Evolutionary conservation across 2,329 filamentous ascomycete genomes (phyloP), one percentile per base, ranked within the genome.

Genomic region (Chrysoporthe puriensis): DNA sequence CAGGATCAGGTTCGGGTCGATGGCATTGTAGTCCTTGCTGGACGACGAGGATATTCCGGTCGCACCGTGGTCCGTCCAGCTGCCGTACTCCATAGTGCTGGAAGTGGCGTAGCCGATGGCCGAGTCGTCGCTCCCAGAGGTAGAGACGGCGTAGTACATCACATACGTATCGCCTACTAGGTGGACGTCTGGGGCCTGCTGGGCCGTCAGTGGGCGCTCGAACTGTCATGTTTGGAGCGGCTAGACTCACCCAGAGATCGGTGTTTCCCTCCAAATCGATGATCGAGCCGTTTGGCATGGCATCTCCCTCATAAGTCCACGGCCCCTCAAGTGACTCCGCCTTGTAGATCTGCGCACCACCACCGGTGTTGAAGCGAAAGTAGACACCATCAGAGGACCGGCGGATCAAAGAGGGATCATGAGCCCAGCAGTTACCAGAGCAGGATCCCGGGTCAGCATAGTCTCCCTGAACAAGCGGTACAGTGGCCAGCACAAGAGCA

Each of bases 141-240:
- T 80, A 32, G 84, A 88, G 18, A 90, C 87, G 1, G 85, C 81
- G 77, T 91, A 90, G 82, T 89, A 91, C n/a, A 92, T 83, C 72
- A 90, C 84, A 78, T 90, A 91, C 0, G 81, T 79, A 63, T 78
- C 79, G 68, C 84, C 85, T 18, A 91, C 80, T n/a, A 84, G 77
- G 26, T 79, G 77, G 21, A 89, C 85, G 72, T 91, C 89, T 0
- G 90, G 90, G 1, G 90, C 90, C 87, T 89, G 57, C 7, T 5
- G 3, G 50, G 13, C 14, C 3, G 16, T 32, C 5, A 54, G 48
- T 54, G 32, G 2, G 13, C 32, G 21, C 16, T 7, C 11, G 32
- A 16, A 3, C 7, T 14, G n/a, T 9, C 13, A 21, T 48, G 1
- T n/a, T 32, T 6, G 3, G 9, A 32, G 21, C n/a, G 13, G 48